Evolutionary conservation across 2,329 filamentous ascomycete species (phyloP).

Genomic region (Venturia carpophila): DNA sequence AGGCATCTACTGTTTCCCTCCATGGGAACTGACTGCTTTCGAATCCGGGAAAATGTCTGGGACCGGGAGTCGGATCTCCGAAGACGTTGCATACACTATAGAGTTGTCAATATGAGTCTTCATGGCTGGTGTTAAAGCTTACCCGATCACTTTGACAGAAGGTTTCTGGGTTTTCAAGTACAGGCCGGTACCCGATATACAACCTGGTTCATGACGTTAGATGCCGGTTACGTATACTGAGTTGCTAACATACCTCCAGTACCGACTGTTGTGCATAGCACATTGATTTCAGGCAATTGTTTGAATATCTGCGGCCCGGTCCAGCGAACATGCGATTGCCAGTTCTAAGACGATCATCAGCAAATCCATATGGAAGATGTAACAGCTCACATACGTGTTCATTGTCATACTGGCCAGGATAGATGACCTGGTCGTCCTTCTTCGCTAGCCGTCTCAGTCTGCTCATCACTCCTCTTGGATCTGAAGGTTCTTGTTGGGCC

Average conservation of each 20-base stretch:
- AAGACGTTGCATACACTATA: constrained; percentile 48
- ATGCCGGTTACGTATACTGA: background rate
- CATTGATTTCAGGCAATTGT: constrained; percentile 49
- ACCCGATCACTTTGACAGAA: constrained; percentile 23
- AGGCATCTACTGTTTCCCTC: constrained; percentile 46
- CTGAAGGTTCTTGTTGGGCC: constrained; percentile 48
- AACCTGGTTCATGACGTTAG: background rate
- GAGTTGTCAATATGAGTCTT: constrained; percentile 9
- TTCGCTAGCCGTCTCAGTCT: constrained; percentile 38
- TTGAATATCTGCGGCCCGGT: constrained; percentile 51
- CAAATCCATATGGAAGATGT: constrained; percentile 20
- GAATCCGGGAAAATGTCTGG: constrained; percentile 44
- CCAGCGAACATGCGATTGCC: constrained; percentile 50
- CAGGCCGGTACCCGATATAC: constrained; percentile 20
- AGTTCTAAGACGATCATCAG: constrained; percentile 35
- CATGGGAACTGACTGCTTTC: constrained; percentile 51
- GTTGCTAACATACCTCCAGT: constrained; percentile 39
- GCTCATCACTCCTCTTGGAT: constrained; percentile 47
- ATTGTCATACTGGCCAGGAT: constrained; percentile 52
- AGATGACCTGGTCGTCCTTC: constrained; percentile 38
- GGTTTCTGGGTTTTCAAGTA: constrained; percentile 21
- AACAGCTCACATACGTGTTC: constrained; percentile 27
- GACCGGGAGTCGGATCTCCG: constrained; percentile 52
- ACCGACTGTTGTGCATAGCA: constrained; percentile 51
- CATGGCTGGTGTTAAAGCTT: constrained; percentile 25